A percentile compares a stretch with the other conserved stretches of the same genome.
Conservation (phyloP, 2,329 filamentous ascomycete species). For the Diplodia sapinea region DNA sequence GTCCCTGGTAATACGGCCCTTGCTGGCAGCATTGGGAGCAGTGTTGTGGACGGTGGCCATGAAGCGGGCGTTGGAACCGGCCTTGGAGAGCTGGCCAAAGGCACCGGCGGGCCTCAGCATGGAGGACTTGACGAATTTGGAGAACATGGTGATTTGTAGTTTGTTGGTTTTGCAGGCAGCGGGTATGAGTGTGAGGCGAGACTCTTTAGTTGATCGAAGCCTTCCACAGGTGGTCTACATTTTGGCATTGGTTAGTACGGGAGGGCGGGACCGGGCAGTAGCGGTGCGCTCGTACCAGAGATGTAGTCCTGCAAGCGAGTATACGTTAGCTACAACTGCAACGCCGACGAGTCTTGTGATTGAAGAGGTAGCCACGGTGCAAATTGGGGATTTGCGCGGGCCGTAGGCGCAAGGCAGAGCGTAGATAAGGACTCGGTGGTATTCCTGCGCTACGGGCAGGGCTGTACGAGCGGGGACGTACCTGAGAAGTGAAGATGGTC, state of each 20-base stretch:
- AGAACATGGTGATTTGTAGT: constrained; percentile 55
- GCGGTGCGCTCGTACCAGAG: constrained; percentile 57
- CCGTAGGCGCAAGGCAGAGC: constrained; percentile 20
- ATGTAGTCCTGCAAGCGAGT: constrained; percentile 63
- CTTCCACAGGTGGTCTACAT: constrained; percentile 70
- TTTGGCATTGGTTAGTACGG: constrained; percentile 37
- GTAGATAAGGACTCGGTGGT: constrained; percentile 28
- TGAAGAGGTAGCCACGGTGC: not conserved
- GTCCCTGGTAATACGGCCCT: constrained; percentile 71
- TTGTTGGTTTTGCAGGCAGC: constrained; percentile 24
- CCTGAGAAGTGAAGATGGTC: constrained; percentile 60
- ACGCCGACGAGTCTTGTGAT: constrained; percentile 4
- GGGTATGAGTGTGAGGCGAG: constrained; percentile 34
- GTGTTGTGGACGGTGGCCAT: constrained; percentile 72
- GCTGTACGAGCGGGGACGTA: constrained; percentile 44
- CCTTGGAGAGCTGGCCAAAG: constrained; percentile 56
- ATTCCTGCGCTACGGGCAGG: constrained; percentile 4
- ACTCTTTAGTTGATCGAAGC: constrained; percentile 64
- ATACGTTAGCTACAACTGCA: constrained; percentile 44
- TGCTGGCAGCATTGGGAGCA: constrained; percentile 64
- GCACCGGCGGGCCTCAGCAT: constrained; percentile 50
- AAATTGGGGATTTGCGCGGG: constrained; percentile 1
- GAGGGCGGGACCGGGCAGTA: constrained; percentile 31
- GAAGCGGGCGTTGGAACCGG: constrained; percentile 55
- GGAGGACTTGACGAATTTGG: constrained; percentile 60